Evolutionary conservation across 164 flowering plant genomes (phyloP), one percentile per base, ranked within the genome.

Genomic region (Santalum album): DNA sequence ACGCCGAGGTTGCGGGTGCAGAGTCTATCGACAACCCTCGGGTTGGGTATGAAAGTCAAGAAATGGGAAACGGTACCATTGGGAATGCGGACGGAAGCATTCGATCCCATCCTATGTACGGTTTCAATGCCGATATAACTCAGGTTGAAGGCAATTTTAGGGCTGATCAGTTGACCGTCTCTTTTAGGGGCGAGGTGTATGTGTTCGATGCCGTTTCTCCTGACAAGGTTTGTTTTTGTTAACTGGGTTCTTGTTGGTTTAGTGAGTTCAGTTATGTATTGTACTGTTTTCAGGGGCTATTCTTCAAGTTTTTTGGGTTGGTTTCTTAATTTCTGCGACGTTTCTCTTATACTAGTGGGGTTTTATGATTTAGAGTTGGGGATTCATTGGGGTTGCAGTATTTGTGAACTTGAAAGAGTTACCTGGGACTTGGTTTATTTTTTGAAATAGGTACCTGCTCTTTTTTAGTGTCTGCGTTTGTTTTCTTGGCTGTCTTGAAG

Each of bases 141-240:
- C 42, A 11, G 14, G 16, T 15, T 14, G 42, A 12, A 3, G 17
- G 15, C 42, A 55, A 60, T 14, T 64, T 59, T 35, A 59, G 55
- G n/a, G 19, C 63, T 6, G 74, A 75, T 51, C 76, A 75, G 58
- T 74, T 77, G 16, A 69, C 77, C 20, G 64, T 82, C 24, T 78
- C 84, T 19, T 84, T 81, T 58, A 83, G 70, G 57, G 87, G 85
- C 14, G 77, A 84, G 65, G 83, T 79, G 49, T 81, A 72, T 22
- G 81, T 76, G 17, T 81, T 79, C 27, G 87, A 81, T 40, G 61
- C 79, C 17, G 87, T 84, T 60, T 70, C 87, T 5, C 72, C 90
- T 9, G 81, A 79, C 18, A 79, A 79, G 79, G 84, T 72, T 12
- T 22, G 4, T 42, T 32, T 49, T 55, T 52, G 24, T 3, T 7